These are phyloP conservation scores for Scedosporium boydii DNA, from an alignment of 2,329 filamentous ascomycete genomes.

Conservation along the genomic window DNA sequence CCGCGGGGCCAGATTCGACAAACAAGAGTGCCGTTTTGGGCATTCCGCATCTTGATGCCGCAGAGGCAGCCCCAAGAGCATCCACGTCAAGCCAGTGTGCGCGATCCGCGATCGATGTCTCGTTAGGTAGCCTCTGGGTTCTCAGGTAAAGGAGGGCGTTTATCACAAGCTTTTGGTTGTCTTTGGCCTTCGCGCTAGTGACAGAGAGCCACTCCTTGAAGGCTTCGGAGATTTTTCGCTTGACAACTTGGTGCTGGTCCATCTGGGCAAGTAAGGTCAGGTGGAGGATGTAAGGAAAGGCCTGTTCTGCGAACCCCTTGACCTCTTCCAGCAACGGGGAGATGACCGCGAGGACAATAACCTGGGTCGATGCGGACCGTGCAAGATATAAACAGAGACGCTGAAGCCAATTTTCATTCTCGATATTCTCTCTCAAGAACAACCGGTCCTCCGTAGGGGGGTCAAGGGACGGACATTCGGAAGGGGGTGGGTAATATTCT, in stretches of 20 bases:
- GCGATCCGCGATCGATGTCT: slow-evolving; percentile 70
- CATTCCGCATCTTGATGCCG: slow-evolving; percentile 72
- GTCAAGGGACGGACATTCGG: slow-evolving; percentile 25
- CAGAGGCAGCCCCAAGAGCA: slow-evolving; percentile 56
- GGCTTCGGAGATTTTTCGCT: slow-evolving; percentile 54
- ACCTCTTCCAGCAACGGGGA: slow-evolving; percentile 56
- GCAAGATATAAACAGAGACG: slow-evolving; percentile 34
- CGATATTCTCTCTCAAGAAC: slow-evolving; percentile 29
- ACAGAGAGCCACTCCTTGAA: slow-evolving; percentile 53
- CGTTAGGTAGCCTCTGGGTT: slow-evolving; percentile 64
- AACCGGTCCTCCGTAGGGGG: slow-evolving; percentile 13
- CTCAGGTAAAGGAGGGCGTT: slow-evolving; percentile 81
- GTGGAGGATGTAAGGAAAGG: slow-evolving; percentile 80
- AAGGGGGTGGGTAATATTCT: slow-evolving; percentile 43
- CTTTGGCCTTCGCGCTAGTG: slow-evolving; percentile 29
- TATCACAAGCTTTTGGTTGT: slow-evolving; percentile 64
- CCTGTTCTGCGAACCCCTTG: slow-evolving; percentile 58
- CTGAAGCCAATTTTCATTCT: slow-evolving; percentile 48
- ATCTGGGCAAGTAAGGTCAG: slow-evolving; percentile 62
- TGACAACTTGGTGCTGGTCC: slow-evolving; percentile 49
- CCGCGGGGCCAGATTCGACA: slow-evolving; percentile 52
- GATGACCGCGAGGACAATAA: slow-evolving; percentile 58
- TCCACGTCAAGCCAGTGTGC: slow-evolving; percentile 81
- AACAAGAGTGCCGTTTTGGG: slow-evolving; percentile 80
- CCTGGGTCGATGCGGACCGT: slow-evolving; percentile 3